Conservation (phyloP, 208 protist genomes). For the Endotrypanum monterogeii region DNA sequence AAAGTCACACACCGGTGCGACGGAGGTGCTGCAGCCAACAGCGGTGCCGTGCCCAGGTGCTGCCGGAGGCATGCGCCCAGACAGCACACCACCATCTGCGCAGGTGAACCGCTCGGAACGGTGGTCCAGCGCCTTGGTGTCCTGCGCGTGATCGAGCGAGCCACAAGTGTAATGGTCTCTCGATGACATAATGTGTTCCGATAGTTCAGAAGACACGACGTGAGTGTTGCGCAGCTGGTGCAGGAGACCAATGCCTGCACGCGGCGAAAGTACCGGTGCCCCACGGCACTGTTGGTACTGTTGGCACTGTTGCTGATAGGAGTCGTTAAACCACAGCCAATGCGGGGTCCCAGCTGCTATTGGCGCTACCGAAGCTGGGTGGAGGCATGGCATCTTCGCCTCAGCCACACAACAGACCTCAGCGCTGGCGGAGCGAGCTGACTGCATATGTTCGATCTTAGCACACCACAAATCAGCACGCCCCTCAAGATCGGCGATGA, state of each 20-base stretch:
- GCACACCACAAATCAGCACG: slow-evolving; percentile 58
- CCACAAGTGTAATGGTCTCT: background rate
- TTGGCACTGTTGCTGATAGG: background rate
- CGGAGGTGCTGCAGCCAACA: background rate
- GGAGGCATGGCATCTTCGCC: background rate
- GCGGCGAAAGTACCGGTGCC: slow-evolving; percentile 1
- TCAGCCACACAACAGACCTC: background rate
- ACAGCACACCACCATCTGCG: slow-evolving; percentile 1
- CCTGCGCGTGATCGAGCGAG: slow-evolving; percentile 1
- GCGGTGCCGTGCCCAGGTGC: background rate
- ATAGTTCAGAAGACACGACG: slow-evolving; percentile 6
- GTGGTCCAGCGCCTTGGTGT: slow-evolving; percentile 1
- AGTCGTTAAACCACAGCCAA: background rate
- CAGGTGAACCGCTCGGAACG: slow-evolving; percentile 1
- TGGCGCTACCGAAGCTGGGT: background rate
- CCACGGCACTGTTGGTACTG: background rate
- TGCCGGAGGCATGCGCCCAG: background rate
- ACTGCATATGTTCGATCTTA: slow-evolving; percentile 36
- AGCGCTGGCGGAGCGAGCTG: background rate
- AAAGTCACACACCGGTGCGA: background rate
- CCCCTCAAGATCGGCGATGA: slow-evolving; percentile 37
- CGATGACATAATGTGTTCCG: background rate
- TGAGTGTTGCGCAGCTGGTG: slow-evolving; percentile 29
- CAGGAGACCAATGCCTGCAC: slow-evolving; percentile 16
- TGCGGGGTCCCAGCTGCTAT: background rate